phyloP scores from a whole-genome alignment of 805 yeast species.

The Suhomyces canberraensis region DNA sequence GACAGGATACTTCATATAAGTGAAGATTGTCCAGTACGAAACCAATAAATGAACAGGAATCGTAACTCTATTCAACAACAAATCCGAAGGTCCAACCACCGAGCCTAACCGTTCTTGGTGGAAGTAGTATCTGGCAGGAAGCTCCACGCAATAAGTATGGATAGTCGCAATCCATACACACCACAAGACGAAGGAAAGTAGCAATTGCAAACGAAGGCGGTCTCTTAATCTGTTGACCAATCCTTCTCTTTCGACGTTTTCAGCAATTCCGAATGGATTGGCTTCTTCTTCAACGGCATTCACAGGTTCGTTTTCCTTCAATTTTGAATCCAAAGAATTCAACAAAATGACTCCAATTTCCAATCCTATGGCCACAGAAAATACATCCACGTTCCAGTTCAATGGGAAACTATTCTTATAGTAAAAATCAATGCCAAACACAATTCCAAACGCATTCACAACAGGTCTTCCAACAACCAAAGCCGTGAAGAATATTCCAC shows the following conservation, averaged over 20 bases:
- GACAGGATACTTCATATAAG: conserved; percentile 7
- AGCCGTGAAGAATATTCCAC: conserved; percentile 19
- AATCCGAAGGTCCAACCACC: background rate
- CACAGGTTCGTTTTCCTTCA: background rate
- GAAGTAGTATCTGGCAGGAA: background rate
- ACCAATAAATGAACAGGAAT: conserved; percentile 15
- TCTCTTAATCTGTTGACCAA: background rate
- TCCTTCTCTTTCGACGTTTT: background rate
- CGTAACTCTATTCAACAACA: background rate
- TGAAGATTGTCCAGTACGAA: conserved; percentile 19
- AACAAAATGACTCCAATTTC: conserved; percentile 12
- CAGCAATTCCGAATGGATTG: background rate
- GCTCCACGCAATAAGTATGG: background rate
- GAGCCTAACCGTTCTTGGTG: background rate
- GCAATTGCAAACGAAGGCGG: background rate
- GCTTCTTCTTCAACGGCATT: background rate
- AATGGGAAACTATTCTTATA: background rate
- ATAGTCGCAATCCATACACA: background rate
- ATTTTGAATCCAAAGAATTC: background rate
- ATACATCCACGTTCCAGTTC: conserved; percentile 20
- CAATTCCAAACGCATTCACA: conserved; percentile 6
- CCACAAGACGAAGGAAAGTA: background rate
- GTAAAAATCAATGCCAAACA: background rate
- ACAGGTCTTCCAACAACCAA: conserved; percentile 27
- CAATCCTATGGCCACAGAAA: conserved; percentile 19